Evolutionary conservation across 805 yeast genomes (phyloP).

Genomic region (Candida maesae): DNA sequence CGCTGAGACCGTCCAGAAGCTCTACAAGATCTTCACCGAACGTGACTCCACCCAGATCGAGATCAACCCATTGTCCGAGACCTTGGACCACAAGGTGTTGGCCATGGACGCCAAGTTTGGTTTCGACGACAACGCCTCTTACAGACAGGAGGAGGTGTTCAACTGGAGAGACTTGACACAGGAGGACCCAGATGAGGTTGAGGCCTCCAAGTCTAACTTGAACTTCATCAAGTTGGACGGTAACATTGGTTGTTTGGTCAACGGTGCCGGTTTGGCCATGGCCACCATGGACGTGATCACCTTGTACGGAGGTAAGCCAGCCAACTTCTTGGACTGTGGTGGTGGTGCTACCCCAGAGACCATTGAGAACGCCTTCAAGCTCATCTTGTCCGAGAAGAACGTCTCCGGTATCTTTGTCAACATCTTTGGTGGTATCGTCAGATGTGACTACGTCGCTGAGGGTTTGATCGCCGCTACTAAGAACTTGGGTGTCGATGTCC

Average conservation of each 20-base stretch:
- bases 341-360: constrained; percentile 99
- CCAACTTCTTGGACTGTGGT: constrained; percentile 99
- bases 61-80: constrained; percentile 96
- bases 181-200: constrained; percentile 97
- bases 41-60: constrained; percentile 97
- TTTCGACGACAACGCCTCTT: constrained; percentile 94
- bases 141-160: constrained; percentile 92
- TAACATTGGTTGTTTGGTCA: constrained; percentile 96
- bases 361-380: constrained; percentile 92
- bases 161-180: constrained; percentile 96
- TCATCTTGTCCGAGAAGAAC: constrained; percentile 82
- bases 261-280: constrained; percentile 99
- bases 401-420: constrained; percentile 96
- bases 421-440: constrained; percentile 98
- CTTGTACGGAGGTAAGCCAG: constrained; percentile 97
- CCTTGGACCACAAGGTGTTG: constrained; percentile 81
- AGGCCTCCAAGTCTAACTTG: constrained; percentile 83
- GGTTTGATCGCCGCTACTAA: constrained; percentile 95
- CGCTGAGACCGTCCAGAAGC: constrained; percentile 78
- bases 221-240: constrained; percentile 98
- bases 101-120: constrained; percentile 99
- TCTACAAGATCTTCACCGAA: constrained; percentile 85
- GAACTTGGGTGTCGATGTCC: constrained; percentile 84
- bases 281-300: constrained; percentile 99
- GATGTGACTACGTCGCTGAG: constrained; percentile 98